Percentiles rank a stretch among this genome's conserved stretches.
Conservation (phyloP, 2,329 filamentous ascomycete species). For the Leptographium wingfieldii region DNA sequence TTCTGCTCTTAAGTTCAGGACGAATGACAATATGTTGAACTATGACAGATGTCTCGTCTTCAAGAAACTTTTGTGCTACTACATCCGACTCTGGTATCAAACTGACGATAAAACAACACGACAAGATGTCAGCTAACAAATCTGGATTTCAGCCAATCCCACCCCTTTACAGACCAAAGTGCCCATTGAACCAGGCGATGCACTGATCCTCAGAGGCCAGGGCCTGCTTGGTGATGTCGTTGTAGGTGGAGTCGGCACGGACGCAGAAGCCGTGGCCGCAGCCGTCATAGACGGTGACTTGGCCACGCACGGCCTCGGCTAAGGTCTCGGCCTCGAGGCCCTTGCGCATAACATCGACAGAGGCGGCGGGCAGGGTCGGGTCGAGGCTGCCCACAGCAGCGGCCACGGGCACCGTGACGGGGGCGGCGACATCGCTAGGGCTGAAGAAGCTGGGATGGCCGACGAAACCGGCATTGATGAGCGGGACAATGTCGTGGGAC, state of each 20-base stretch:
- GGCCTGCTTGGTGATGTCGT: conserved; percentile 17
- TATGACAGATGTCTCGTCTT: too few relatives aligned
- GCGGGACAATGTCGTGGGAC: conserved; percentile 22
- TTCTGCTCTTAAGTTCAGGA: too few relatives aligned
- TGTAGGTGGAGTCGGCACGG: conserved; percentile 18
- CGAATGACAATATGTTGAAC: too few relatives aligned
- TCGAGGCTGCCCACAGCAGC: conserved; percentile 35
- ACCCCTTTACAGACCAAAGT: background rate
- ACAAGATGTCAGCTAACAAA: background rate
- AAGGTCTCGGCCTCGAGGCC: conserved; percentile 19
- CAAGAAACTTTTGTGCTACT: too few relatives aligned
- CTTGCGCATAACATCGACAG: conserved; percentile 21
- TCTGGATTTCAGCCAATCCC: background rate
- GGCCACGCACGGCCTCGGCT: conserved; percentile 20
- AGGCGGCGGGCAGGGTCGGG: conserved; percentile 21
- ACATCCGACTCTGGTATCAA: background rate
- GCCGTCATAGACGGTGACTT: conserved; percentile 24
- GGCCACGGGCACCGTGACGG: conserved; percentile 29
- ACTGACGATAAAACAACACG: background rate
- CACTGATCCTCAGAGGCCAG: conserved; percentile 21
- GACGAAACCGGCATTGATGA: conserved; percentile 39
- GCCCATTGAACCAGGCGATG: conserved; percentile 21
- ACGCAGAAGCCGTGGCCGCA: conserved; percentile 30
- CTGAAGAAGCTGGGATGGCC: conserved; percentile 38
- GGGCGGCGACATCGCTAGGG: conserved; percentile 34